Conservation (phyloP, 2,329 filamentous ascomycete genomes). For the Hymenoscyphus fraxineus region DNA sequence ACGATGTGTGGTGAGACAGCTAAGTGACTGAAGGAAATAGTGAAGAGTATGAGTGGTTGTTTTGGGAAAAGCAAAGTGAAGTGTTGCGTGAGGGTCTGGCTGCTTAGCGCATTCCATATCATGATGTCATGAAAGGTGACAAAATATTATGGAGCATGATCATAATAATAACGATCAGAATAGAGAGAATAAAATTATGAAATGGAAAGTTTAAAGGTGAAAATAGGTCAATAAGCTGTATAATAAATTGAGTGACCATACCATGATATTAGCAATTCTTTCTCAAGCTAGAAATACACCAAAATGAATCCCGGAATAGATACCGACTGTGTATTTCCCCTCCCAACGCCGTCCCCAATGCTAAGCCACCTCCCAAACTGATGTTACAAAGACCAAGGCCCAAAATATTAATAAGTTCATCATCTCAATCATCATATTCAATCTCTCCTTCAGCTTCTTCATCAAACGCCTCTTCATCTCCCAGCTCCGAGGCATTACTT, state of each 20-base stretch:
- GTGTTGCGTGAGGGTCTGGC: not conserved
- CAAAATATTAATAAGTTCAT: not conserved
- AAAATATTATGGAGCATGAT: constrained; percentile 1
- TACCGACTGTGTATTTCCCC: not conserved
- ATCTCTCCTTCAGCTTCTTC: constrained; percentile 28
- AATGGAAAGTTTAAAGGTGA: not conserved
- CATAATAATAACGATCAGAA: not conserved
- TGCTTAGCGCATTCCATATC: not conserved
- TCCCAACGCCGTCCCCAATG: constrained; percentile 1
- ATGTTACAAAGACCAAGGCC: not conserved
- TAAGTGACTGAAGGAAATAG: not conserved
- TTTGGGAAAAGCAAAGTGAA: not conserved
- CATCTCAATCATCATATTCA: constrained; percentile 20
- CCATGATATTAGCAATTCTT: not conserved
- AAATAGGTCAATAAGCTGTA: not conserved
- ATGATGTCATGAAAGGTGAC: constrained; percentile 5
- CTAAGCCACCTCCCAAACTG: not conserved
- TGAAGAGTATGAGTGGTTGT: not conserved
- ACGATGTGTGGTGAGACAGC: not conserved
- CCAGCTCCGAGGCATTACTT: constrained; percentile 21
- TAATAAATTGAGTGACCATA: not conserved
- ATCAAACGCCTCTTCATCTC: constrained; percentile 29
- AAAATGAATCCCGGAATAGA: not conserved
- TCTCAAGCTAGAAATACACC: not conserved
- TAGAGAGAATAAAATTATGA: not conserved